These are phyloP conservation scores for Pilatotrama ljubarskyi DNA, from an alignment of 768 basidiomycete species.

Conservation along the genomic window DNA sequence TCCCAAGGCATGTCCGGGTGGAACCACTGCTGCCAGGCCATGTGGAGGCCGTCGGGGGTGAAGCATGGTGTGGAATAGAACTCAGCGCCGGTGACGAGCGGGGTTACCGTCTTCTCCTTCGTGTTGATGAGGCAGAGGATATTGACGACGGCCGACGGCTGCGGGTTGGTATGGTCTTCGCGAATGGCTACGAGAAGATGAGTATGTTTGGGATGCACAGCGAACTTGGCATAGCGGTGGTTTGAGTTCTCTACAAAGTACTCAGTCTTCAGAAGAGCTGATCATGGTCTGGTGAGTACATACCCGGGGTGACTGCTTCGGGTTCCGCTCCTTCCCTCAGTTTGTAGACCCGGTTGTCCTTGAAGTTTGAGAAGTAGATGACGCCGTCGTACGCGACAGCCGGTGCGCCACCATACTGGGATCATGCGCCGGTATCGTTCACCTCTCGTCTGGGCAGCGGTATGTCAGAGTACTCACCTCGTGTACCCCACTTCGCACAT, in stretches of 20 bases:
- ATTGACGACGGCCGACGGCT: constrained; percentile 53
- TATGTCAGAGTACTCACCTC: constrained; percentile 36
- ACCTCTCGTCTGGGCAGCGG: neutral
- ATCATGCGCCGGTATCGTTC: neutral
- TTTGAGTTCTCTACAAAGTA: constrained; percentile 44
- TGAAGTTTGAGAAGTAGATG: constrained; percentile 60
- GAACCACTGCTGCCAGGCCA: constrained; percentile 69
- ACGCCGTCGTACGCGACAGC: constrained; percentile 51
- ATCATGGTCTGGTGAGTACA: neutral
- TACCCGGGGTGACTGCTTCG: constrained; percentile 63
- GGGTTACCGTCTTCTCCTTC: constrained; percentile 40
- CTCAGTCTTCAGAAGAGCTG: neutral
- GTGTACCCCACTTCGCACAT: constrained; percentile 57
- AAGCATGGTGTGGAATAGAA: constrained; percentile 68
- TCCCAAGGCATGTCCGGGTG: constrained; percentile 79
- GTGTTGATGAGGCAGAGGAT: constrained; percentile 59
- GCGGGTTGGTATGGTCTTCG: constrained; percentile 67
- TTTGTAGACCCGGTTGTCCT: constrained; percentile 55
- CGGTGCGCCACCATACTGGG: constrained; percentile 61
- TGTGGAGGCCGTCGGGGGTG: constrained; percentile 55
- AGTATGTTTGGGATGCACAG: constrained; percentile 52
- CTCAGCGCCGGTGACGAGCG: constrained; percentile 59
- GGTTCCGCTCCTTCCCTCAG: constrained; percentile 37
- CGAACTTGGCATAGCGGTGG: constrained; percentile 65
- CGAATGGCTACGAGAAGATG: constrained; percentile 60